Percentiles rank a stretch among this genome's conserved stretches.
phyloP scores from a whole-genome alignment of 176 grass and related monocot genomes.

The Coix lacrymajobi region DNA sequence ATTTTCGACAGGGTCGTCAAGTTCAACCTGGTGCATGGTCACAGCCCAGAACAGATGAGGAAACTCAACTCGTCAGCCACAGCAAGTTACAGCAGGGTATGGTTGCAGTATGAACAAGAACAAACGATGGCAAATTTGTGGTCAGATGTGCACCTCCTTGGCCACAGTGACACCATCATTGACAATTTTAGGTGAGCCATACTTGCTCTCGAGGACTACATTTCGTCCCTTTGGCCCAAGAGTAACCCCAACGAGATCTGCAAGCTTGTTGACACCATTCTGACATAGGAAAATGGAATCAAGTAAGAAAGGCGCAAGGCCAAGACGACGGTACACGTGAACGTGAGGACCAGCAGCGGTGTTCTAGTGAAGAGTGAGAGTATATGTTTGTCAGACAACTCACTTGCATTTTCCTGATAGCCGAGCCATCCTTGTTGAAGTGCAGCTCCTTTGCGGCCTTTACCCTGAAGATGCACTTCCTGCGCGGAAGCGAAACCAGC shows the following conservation, averaged over 20 bases:
- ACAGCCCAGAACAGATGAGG: not conserved
- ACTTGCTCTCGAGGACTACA: constrained; percentile 73
- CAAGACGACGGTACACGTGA: not conserved
- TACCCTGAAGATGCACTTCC: constrained; percentile 33
- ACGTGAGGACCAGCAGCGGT: not conserved
- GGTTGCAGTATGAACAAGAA: not conserved
- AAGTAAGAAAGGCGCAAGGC: not conserved
- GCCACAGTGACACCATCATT: constrained; percentile 50
- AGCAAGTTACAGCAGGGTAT: not conserved
- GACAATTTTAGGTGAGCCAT: constrained; percentile 61
- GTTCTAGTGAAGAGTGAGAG: not conserved
- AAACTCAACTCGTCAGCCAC: not conserved
- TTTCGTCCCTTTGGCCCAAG: constrained; percentile 61
- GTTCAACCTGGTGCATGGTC: constrained; percentile 55
- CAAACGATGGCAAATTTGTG: not conserved
- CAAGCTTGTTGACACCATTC: constrained; percentile 74
- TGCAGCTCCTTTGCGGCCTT: constrained; percentile 61
- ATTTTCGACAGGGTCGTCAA: constrained; percentile 88
- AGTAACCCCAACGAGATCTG: constrained; percentile 70
- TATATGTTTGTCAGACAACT: not conserved
- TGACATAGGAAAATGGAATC: constrained; percentile 1
- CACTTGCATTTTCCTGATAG: constrained; percentile 62
- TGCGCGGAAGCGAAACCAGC: not conserved
- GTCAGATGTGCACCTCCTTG: constrained; percentile 21
- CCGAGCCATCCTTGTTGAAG: constrained; percentile 71